A percentile compares a stretch with the other conserved stretches of the same genome.
Conservation (phyloP, 768 basidiomycete genomes). For the Amanita polypyramis region DNA sequence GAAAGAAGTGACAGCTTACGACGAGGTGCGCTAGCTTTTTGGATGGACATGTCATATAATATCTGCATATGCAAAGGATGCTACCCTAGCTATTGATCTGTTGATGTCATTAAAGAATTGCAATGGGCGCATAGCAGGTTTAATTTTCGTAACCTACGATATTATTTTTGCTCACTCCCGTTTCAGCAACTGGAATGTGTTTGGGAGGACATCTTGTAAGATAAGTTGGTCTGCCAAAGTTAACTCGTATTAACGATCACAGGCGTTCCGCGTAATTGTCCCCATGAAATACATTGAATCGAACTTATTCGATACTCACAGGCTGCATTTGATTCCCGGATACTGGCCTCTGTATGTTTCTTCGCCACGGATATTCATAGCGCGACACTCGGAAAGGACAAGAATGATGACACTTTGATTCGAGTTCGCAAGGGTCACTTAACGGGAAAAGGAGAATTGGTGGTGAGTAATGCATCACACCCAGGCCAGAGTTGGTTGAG, state of each 20-base stretch:
- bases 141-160: slow-evolving; percentile 7
- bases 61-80: slow-evolving; percentile 42
- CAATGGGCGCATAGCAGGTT: slow-evolving; percentile 84
- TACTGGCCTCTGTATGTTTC: slow-evolving; percentile 82
- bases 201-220: slow-evolving; percentile 63
- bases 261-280: slow-evolving; percentile 8
- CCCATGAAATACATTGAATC: not conserved
- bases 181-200: slow-evolving; percentile 80
- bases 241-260: not conserved
- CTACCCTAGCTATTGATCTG: slow-evolving; percentile 66
- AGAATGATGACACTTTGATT: slow-evolving; percentile 71
- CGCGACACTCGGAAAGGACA: slow-evolving; percentile 78
- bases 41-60: not conserved
- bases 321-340: slow-evolving; percentile 83
- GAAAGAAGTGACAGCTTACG: slow-evolving; percentile 80
- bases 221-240: not conserved
- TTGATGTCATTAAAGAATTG: slow-evolving; percentile 68
- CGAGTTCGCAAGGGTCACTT: slow-evolving; percentile 70
- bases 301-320: slow-evolving; percentile 16
- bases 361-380: slow-evolving; percentile 93
- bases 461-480: slow-evolving; percentile 35
- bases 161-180: not conserved
- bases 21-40: slow-evolving; percentile 46
- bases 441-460: slow-evolving; percentile 70
- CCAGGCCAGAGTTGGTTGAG: not conserved